A percentile compares a stretch with the other conserved stretches of the same genome.
These are phyloP conservation scores for Myxozyma geophila DNA, from an alignment of 805 yeast genomes.

Conservation along the genomic window DNA sequence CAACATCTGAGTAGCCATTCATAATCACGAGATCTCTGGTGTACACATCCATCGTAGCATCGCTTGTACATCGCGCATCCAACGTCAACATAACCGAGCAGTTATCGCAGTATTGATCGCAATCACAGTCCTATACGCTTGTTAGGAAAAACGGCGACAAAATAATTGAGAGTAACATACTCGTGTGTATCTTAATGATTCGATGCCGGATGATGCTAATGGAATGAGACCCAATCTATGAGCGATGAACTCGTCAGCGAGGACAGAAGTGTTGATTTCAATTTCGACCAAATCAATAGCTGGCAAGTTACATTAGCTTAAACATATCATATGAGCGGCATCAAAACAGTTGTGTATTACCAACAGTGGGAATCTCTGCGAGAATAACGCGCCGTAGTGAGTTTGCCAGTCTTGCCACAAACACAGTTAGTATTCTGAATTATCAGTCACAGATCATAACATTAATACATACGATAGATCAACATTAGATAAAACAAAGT, in stretches of 20 bases:
- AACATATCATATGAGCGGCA: no score
- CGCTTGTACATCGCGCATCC: constrained; percentile 87
- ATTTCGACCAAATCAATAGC: constrained; percentile 97
- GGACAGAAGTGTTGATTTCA: constrained; percentile 87
- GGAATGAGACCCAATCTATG: constrained; percentile 95
- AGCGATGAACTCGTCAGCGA: constrained; percentile 95
- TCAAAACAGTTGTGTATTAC: constrained; percentile 27
- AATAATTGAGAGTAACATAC: constrained; percentile 10
- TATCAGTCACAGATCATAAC: background rate
- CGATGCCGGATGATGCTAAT: constrained; percentile 80
- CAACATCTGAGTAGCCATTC: constrained; percentile 53
- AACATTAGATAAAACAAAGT: constrained; percentile 83
- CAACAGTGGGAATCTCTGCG: constrained; percentile 94
- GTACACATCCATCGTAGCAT: constrained; percentile 85
- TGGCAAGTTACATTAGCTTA: background rate
- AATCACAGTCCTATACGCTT: constrained; percentile 72
- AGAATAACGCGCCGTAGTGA: constrained; percentile 89
- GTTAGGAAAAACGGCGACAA: background rate
- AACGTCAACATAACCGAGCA: constrained; percentile 88
- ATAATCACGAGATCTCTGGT: constrained; percentile 71
- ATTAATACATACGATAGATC: constrained; percentile 62
- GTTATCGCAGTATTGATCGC: constrained; percentile 95
- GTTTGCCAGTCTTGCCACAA: constrained; percentile 65
- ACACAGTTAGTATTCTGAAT: background rate
- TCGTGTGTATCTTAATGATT: constrained; percentile 48